Base-by-base conservation (phyloP, 768 basidiomycete species). In the Amanita pseudoporphyria region DNA sequence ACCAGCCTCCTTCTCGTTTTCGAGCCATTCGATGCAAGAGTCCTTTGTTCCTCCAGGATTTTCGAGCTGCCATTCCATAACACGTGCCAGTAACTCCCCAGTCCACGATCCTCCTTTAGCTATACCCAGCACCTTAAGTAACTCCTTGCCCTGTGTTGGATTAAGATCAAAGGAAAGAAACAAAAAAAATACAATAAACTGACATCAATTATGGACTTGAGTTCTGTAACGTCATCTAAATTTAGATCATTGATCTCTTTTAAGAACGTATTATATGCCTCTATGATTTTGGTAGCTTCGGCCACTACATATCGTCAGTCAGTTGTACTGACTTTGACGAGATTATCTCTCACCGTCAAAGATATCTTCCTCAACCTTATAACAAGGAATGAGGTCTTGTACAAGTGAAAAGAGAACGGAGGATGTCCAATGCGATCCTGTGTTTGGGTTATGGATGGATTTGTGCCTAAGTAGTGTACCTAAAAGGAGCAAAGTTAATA, bases 41-140 rank as follows among this genome's bases (percentile, higher is more conserved):
- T 79, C 82, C 58, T 79, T 78, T 3, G 78, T 76, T 1, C 72
- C 76, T 2, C 71, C 58, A 0, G 93, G 89, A 61, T 92, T 68
- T 31, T 78, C 82, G 6, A 98, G 72, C 57, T 93, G 91, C 94
- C 93, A 98, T 52, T 82, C 77, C 16, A 90, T 59, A 21, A 97
- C 73, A 41, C 72, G 74, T n/a, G 72, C 67, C 16, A 90, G 69
- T 5, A 82, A 73, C 24, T 73, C 65, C 28, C 77, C 76, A 5
- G 82, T 79, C 79, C 90, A 83, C 1, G 79, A 74, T 1, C 92
- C 92, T 1, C 82, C 74, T 53, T 72, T 78, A 2, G 64, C 60
- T 14, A 71, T 70, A 1, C 66, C 74, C 5, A 94, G 68, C 7
- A 78, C 61, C 18, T 64, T 53, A 2, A 76, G 66, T 30, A 92